Conservation (phyloP, 1,139 yeast species). For the Geotrichum bryndzae region DNA sequence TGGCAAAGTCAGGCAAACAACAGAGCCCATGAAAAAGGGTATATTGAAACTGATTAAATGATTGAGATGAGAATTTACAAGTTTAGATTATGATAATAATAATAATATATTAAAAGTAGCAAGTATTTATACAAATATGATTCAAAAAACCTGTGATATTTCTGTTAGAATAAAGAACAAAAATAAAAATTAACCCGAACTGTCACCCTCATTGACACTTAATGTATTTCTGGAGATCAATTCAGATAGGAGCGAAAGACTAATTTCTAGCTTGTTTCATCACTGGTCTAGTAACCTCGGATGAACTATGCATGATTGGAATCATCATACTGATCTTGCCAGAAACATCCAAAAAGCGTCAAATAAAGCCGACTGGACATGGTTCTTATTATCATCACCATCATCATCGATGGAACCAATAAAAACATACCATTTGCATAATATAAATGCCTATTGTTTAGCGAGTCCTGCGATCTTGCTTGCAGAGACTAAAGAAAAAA, state of each 20-base stretch:
- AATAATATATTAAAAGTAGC: neutral
- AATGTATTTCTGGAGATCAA: neutral
- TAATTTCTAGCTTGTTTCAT: constrained; percentile 16
- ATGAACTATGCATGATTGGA: constrained; percentile 19
- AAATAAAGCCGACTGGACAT: neutral
- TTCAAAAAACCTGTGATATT: neutral
- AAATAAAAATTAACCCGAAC: neutral
- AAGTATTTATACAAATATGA: too few species aligned
- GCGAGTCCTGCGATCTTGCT: neutral
- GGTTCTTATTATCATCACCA: too few species aligned
- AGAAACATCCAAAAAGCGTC: neutral
- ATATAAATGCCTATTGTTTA: neutral
- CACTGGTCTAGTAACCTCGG: constrained; percentile 19
- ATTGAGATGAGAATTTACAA: too few species aligned
- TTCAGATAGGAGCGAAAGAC: constrained; percentile 22
- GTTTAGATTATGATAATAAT: too few species aligned
- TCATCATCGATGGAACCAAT: neutral
- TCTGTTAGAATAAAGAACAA: neutral
- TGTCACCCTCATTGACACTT: too few species aligned
- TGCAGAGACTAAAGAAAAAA: too few species aligned
- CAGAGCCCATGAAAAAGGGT: too few species aligned
- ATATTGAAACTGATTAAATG: too few species aligned
- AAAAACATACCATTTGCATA: neutral
- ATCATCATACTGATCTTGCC: constrained; percentile 13
- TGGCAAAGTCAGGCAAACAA: too few species aligned